Evolutionary conservation across 2,329 filamentous ascomycete genomes (phyloP).

Genomic region (Sclerotinia spermophila): DNA sequence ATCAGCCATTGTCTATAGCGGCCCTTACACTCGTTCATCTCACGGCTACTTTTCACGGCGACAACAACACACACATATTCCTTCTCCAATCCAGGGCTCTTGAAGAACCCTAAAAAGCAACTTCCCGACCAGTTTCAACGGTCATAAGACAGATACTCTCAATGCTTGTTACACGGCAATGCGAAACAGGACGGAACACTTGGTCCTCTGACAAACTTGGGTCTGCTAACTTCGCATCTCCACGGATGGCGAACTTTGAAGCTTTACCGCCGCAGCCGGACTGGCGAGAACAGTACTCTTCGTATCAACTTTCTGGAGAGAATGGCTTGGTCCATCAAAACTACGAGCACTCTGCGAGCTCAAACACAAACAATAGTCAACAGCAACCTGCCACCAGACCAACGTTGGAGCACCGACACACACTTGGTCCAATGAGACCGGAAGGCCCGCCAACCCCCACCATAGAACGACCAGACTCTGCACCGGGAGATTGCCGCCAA

Average conservation of each 20-base stretch:
- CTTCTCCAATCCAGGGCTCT: slow-evolving; percentile 13
- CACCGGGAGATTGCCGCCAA: slow-evolving; percentile 31
- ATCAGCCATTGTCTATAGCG: slow-evolving; percentile 30
- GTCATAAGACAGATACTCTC: slow-evolving; percentile 31
- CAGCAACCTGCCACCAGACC: slow-evolving; percentile 27
- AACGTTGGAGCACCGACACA: slow-evolving; percentile 35
- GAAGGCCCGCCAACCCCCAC: slow-evolving; percentile 26
- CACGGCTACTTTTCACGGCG: slow-evolving; percentile 26
- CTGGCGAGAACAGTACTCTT: slow-evolving; percentile 39
- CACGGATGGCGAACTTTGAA: slow-evolving; percentile 41
- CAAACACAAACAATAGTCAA: slow-evolving; percentile 29
- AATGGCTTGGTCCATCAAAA: slow-evolving; percentile 31
- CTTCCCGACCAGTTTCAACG: slow-evolving; percentile 9
- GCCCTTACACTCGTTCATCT: slow-evolving; percentile 35
- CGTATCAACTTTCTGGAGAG: slow-evolving; percentile 34
- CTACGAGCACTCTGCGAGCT: slow-evolving; percentile 32
- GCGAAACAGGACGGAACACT: slow-evolving; percentile 39
- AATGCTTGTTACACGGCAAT: slow-evolving; percentile 41
- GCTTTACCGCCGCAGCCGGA: slow-evolving; percentile 37
- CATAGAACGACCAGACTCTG: slow-evolving; percentile 35
- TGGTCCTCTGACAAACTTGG: slow-evolving; percentile 40
- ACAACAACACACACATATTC: slow-evolving; percentile 2
- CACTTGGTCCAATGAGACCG: slow-evolving; percentile 30
- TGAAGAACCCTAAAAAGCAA: neutral
- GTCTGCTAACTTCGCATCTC: slow-evolving; percentile 35